These are phyloP conservation scores for Butyriboletus regius DNA, from an alignment of 1,284 basidiomycete species.

Conservation along the genomic window DNA sequence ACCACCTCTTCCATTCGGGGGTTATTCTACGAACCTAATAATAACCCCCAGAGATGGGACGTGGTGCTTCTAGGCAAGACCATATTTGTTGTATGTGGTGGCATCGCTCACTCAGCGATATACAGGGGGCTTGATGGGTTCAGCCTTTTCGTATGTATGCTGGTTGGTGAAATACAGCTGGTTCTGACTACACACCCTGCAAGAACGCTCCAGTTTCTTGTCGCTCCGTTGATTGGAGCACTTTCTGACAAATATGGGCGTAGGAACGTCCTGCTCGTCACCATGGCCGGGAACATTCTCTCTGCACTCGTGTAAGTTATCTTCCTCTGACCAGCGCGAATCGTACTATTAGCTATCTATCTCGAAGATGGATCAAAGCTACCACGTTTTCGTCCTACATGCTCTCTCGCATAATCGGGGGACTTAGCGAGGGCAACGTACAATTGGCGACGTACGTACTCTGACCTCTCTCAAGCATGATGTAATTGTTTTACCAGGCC, in stretches of 20 bases:
- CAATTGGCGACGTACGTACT: constrained; percentile 66
- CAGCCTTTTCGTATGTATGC: constrained; percentile 71
- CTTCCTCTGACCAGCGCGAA: not conserved
- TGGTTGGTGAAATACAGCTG: not conserved
- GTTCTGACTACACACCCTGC: constrained; percentile 5
- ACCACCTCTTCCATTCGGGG: constrained; percentile 59
- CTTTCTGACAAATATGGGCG: constrained; percentile 82
- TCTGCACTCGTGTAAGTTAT: constrained; percentile 68
- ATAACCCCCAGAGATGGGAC: constrained; percentile 69
- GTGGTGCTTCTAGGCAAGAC: constrained; percentile 66
- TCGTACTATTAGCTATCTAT: not conserved
- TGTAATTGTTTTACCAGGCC: not conserved
- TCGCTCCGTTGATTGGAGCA: constrained; percentile 76
- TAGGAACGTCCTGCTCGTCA: constrained; percentile 68
- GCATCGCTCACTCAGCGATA: constrained; percentile 16
- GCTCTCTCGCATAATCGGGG: constrained; percentile 81
- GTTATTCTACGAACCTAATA: constrained; percentile 51
- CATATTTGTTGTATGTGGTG: not conserved
- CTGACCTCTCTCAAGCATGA: not conserved
- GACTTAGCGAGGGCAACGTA: constrained; percentile 81
- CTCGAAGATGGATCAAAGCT: constrained; percentile 72
- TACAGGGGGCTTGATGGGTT: constrained; percentile 77
- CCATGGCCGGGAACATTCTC: constrained; percentile 86
- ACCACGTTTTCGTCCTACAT: constrained; percentile 81
- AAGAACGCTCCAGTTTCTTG: constrained; percentile 78